These are phyloP conservation scores for Astraeus odoratus DNA, from an alignment of 768 basidiomycete species.

Conservation along the genomic window DNA sequence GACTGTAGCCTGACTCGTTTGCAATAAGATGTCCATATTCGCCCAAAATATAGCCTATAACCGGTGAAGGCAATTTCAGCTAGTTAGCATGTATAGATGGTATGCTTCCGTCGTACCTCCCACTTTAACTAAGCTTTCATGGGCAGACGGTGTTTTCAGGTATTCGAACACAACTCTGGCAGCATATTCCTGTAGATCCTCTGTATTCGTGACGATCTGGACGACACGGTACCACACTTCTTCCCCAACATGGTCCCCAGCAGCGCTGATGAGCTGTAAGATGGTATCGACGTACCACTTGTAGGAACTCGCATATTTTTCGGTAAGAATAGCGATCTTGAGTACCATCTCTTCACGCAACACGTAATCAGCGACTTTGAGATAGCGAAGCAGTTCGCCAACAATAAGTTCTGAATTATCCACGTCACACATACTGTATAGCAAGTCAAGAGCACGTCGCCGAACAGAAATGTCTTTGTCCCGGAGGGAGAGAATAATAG, in stretches of 20 bases:
- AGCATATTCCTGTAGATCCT: slow-evolving; percentile 95
- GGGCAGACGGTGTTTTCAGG: slow-evolving; percentile 75
- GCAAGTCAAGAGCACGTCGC: slow-evolving; percentile 85
- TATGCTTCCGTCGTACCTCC: slow-evolving; percentile 52
- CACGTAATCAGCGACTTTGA: slow-evolving; percentile 94
- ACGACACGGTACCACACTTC: slow-evolving; percentile 99
- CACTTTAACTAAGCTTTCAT: slow-evolving; percentile 93
- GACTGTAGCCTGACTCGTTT: slow-evolving; percentile 89
- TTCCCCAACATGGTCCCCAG: slow-evolving; percentile 97
- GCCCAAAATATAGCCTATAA: slow-evolving; percentile 88
- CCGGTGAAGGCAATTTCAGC: not conserved
- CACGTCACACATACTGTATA: slow-evolving; percentile 99
- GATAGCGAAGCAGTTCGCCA: slow-evolving; percentile 88
- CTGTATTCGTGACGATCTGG: slow-evolving; percentile 97
- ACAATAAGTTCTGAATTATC: slow-evolving; percentile 95
- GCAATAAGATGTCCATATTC: slow-evolving; percentile 98
- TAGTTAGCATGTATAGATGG: not conserved
- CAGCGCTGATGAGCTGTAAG: slow-evolving; percentile 89
- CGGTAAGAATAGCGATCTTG: slow-evolving; percentile 98
- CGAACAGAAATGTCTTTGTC: slow-evolving; percentile 98
- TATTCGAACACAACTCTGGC: slow-evolving; percentile 89
- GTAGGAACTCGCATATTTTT: slow-evolving; percentile 95
- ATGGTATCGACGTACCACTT: slow-evolving; percentile 99
- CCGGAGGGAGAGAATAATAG: slow-evolving; percentile 88
- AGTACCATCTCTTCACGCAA: slow-evolving; percentile 98